Evolutionary conservation across 2,329 filamentous ascomycete species (phyloP).

Genomic region (Geosmithia flava): DNA sequence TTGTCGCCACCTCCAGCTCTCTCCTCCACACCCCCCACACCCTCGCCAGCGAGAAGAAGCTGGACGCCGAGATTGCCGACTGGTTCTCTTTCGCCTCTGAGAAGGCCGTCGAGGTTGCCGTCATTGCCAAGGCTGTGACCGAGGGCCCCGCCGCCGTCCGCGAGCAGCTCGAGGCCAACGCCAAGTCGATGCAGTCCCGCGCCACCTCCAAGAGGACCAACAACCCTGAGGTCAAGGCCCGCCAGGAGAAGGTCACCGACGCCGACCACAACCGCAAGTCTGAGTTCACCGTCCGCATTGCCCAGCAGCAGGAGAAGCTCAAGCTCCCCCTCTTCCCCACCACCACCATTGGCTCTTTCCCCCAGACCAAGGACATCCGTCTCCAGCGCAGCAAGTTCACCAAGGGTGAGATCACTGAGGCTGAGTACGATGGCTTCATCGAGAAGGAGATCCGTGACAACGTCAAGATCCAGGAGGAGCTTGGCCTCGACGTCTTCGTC

Average conservation of each 20-base stretch:
- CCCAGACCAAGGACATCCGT: conserved; percentile 98
- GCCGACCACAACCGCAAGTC: conserved; percentile 90
- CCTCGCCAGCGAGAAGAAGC: conserved; percentile 96
- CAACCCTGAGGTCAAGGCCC: conserved; percentile 93
- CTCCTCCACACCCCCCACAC: conserved; percentile 98
- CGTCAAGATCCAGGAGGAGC: conserved; percentile 95
- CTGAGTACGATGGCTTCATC: conserved; percentile 97
- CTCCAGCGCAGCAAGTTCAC: conserved; percentile 95
- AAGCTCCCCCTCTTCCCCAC: conserved; percentile 95
- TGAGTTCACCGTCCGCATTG: conserved; percentile 72
- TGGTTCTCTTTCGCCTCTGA: conserved; percentile 98
- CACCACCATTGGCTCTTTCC: conserved; percentile 98
- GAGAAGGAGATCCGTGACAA: conserved; percentile 96
- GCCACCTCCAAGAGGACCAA: conserved; percentile 92
- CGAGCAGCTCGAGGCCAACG: conserved; percentile 89
- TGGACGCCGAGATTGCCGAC: conserved; percentile 82
- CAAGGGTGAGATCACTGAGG: conserved; percentile 89
- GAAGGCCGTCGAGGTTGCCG: conserved; percentile 82
- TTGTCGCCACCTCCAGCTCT: conserved; percentile 92
- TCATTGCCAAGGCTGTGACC: conserved; percentile 94
- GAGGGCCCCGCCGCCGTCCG: conserved; percentile 80
- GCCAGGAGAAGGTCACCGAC: conserved; percentile 75
- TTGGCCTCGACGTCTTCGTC: conserved; percentile 91
- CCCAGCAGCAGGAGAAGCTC: conserved; percentile 82
- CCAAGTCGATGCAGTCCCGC: conserved; percentile 84